Conservation (phyloP, 169 alveolate species). For the Plasmodium sp. region DNA sequence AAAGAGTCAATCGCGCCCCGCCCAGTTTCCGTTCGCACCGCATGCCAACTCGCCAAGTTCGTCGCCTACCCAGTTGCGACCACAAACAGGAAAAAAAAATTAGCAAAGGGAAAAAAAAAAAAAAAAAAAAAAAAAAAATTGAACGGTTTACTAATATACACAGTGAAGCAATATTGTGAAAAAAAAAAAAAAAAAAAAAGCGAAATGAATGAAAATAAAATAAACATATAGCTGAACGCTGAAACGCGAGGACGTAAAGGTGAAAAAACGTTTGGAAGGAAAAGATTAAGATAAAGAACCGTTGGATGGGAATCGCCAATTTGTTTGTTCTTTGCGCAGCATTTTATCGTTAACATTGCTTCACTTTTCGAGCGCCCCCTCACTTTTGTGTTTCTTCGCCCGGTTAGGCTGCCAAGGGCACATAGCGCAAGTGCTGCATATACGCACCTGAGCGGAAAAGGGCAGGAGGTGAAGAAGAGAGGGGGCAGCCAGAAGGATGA, state of each 20-base stretch:
- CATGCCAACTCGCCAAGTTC: neutral
- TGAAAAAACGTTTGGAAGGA: neutral
- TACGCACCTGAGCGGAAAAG: neutral
- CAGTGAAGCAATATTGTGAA: too few relatives aligned
- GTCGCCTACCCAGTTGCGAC: neutral
- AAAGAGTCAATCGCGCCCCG: neutral
- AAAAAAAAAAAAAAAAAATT: constrained; percentile 1
- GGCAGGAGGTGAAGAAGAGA: neutral
- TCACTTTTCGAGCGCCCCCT: neutral
- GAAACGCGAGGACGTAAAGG: neutral
- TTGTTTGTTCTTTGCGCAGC: neutral
- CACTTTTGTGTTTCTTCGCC: neutral
- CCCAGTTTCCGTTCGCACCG: neutral
- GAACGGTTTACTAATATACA: neutral
- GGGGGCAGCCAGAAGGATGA: neutral
- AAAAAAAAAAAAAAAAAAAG: neutral
- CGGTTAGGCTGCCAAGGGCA: neutral
- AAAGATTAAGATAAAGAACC: neutral
- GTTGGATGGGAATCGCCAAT: neutral
- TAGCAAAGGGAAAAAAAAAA: neutral
- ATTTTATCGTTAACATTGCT: neutral
- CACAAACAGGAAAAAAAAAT: neutral
- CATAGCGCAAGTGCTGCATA: neutral
- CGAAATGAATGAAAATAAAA: neutral
- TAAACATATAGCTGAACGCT: neutral